phyloP scores from a whole-genome alignment of 306 rosid genomes.

The Pyrus betulifolia region DNA sequence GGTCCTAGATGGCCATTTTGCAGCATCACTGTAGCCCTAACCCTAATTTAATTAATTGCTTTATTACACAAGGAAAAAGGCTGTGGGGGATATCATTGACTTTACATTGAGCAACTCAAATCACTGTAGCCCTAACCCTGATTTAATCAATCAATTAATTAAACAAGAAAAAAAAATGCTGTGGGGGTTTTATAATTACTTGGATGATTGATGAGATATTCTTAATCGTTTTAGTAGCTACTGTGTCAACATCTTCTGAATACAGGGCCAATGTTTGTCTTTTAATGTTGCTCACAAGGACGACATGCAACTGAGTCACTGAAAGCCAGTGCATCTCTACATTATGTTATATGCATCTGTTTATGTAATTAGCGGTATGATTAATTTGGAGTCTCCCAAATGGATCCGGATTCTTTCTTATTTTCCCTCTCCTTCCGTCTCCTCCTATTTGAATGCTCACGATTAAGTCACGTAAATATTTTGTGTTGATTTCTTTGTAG shows the following conservation, averaged over 20 bases:
- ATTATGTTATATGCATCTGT: not conserved
- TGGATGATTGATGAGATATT: constrained; percentile 11
- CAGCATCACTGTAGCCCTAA: not conserved
- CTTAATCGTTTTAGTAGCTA: constrained; percentile 34
- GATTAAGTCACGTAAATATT: no score
- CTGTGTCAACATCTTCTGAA: constrained; percentile 22
- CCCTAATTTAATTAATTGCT: constrained; percentile 1
- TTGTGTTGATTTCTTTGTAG: no score
- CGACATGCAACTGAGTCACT: constrained; percentile 7
- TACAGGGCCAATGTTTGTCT: constrained; percentile 25
- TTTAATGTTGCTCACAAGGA: constrained; percentile 22
- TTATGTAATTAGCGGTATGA: not conserved
- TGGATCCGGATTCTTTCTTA: no score
- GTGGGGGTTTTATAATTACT: not conserved
- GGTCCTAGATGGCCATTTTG: not conserved
- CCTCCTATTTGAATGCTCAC: no score
- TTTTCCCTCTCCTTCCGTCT: no score
- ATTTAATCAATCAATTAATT: no score
- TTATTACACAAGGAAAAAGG: not conserved
- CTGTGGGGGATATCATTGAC: not conserved
- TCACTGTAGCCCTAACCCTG: not conserved
- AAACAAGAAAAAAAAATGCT: not conserved
- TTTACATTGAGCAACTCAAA: not conserved
- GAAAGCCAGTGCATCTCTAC: not conserved
- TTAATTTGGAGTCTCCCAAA: not conserved